Evolutionary conservation across 2,329 filamentous ascomycete genomes (phyloP).

Genomic region (Trichophyton rubrum): DNA sequence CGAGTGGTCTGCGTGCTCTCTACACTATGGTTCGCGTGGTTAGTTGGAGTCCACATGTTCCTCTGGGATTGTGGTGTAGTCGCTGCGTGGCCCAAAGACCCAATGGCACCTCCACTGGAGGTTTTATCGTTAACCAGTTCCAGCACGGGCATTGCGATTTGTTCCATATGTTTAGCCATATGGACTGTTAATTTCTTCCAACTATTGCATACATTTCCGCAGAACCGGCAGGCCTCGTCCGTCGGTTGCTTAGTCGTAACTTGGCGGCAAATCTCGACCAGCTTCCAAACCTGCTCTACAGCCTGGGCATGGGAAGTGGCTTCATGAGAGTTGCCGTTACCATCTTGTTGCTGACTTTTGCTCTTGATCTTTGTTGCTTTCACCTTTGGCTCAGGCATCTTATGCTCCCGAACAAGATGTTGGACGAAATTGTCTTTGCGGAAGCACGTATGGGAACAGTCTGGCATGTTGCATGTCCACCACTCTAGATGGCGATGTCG

Average conservation of each 20-base stretch:
- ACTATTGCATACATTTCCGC: constrained; percentile 62
- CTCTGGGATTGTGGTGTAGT: not conserved
- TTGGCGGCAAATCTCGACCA: constrained; percentile 64
- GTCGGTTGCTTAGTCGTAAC: constrained; percentile 54
- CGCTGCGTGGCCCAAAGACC: not conserved
- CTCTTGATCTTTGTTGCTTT: constrained; percentile 54
- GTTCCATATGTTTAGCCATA: constrained; percentile 86
- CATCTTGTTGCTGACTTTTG: constrained; percentile 21
- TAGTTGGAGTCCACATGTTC: not conserved
- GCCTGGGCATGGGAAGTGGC: constrained; percentile 24
- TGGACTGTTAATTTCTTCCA: constrained; percentile 96
- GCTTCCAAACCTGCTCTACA: constrained; percentile 57
- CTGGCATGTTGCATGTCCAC: constrained; percentile 74
- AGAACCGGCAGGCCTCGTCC: constrained; percentile 78
- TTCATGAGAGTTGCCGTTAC: constrained; percentile 16
- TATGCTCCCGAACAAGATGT: constrained; percentile 84
- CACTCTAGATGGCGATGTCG: constrained; percentile 79
- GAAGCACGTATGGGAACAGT: constrained; percentile 72
- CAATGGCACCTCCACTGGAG: constrained; percentile 42
- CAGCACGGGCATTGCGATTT: constrained; percentile 72
- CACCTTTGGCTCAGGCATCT: constrained; percentile 66
- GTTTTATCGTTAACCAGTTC: constrained; percentile 34
- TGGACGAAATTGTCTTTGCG: constrained; percentile 88
- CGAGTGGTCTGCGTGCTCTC: not conserved
- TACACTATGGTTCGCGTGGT: not conserved